Evolutionary conservation across 305 asterid genomes (phyloP), one percentile per base, ranked within the genome.

Genomic region (Fraxinus paxiana): DNA sequence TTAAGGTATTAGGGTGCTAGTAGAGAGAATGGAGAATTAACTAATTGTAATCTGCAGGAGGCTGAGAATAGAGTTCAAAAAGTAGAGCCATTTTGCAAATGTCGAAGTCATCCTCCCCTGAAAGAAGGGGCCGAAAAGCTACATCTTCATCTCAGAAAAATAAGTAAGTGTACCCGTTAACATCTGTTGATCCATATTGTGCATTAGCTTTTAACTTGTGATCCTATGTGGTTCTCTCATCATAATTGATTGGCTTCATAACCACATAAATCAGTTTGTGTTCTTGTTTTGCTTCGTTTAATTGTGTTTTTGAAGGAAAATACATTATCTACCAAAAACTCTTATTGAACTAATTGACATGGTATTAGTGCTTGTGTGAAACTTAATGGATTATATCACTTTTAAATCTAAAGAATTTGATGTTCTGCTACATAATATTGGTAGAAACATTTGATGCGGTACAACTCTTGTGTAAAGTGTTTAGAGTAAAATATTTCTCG

Each of bases 41-140:
- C 74, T 79, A 65, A 72, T 61, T 59, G 84, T 38, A 83, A 85
- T 87, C 76, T 88, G 86, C 88, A 87, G 91, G 90, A 79, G 77
- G 80, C 79, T 80, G 81, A 76, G 83, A 79, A 83, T 81, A 80
- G 84, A 70, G 72, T 84, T 76, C 7, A 38, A 80, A 81, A 84
- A 83, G 80, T 51, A 85, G 86, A 81, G 85, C 79, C 73, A 54
- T 86, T 83, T 82, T 83, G 84, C 92, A 83, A 87, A 94, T 92
- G 98, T 87, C 97, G 61, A 89, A 84, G 87, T 82, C 91, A 83
- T 82, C 90, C 82, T 75, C 87, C 82, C 84, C 82, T 84, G 88
- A 88, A 82, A 6, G 79, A 67, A 83, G 85, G 86, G 87, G 75
- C 75, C 51, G 69, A 81, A 91, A 83, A 71, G 82, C 85, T 87